Conservation (phyloP, 371 early-diverging fungal species). For the Rhizopus microsporus region DNA sequence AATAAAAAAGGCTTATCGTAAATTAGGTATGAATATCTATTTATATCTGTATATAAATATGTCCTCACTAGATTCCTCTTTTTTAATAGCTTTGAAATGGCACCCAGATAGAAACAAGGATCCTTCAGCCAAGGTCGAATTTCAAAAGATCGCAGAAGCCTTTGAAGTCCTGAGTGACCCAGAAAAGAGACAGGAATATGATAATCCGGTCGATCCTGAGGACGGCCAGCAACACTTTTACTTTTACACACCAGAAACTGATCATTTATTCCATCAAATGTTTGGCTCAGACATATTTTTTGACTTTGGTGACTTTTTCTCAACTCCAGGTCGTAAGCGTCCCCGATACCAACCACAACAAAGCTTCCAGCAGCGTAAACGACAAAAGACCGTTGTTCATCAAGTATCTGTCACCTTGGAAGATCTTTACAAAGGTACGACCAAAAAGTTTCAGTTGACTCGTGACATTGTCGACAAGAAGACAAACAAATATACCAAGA, state of each 20-base stretch:
- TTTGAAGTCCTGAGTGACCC: constrained; percentile 97
- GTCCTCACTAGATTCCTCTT: background rate
- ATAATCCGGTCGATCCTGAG: background rate
- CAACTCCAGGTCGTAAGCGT: constrained; percentile 5
- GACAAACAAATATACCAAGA: constrained; percentile 70
- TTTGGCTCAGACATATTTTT: background rate
- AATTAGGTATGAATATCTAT: constrained; percentile 56
- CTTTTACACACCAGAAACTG: background rate
- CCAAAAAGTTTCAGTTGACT: constrained; percentile 92
- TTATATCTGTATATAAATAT: background rate
- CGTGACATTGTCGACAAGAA: constrained; percentile 56
- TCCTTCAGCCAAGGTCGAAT: constrained; percentile 28
- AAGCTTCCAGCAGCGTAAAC: background rate
- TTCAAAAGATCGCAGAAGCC: constrained; percentile 82
- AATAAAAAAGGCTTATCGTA: constrained; percentile 92
- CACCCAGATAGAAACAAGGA: constrained; percentile 57
- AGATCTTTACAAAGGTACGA: constrained; percentile 90
- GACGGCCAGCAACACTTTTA: background rate
- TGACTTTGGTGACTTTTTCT: background rate
- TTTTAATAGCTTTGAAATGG: constrained; percentile 45
- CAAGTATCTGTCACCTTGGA: constrained; percentile 84
- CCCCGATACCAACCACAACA: constrained; percentile 8
- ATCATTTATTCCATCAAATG: background rate
- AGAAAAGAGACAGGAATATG: constrained; percentile 51
- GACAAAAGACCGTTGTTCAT: constrained; percentile 56